A percentile compares a stretch with the other conserved stretches of the same genome.
These are phyloP conservation scores for Torulaspora maleeae DNA, from an alignment of 805 yeast genomes.

Conservation along the genomic window DNA sequence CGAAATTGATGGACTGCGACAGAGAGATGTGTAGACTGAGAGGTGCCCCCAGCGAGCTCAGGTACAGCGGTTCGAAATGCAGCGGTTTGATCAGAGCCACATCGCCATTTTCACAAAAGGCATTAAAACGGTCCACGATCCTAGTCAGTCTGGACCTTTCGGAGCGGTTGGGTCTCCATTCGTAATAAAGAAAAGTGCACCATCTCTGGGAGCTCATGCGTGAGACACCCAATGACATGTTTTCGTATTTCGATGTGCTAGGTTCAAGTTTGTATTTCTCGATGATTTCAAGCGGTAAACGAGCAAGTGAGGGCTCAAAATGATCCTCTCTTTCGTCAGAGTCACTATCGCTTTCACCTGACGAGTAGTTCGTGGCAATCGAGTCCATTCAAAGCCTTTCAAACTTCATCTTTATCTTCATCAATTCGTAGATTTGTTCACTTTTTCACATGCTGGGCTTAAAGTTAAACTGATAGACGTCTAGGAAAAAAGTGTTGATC, in stretches of 20 bases:
- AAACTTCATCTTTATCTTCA: not conserved
- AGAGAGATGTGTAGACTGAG: conserved; percentile 30
- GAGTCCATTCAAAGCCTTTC: conserved; percentile 15
- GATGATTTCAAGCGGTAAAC: conserved; percentile 18
- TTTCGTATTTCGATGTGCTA: conserved; percentile 8
- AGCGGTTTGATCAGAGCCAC: not conserved
- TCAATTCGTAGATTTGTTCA: not conserved
- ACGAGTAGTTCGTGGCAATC: conserved; percentile 14
- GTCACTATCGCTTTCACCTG: conserved; percentile 16
- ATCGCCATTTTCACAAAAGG: conserved; percentile 1
- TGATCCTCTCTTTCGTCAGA: conserved; percentile 11
- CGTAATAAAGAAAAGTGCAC: conserved; percentile 26
- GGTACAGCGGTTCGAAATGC: conserved; percentile 25
- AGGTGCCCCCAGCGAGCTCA: conserved; percentile 27
- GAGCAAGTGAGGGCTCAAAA: conserved; percentile 12
- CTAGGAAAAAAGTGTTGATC: not conserved
- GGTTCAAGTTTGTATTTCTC: conserved; percentile 29
- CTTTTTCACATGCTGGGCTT: conserved; percentile 7
- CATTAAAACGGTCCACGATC: conserved; percentile 11
- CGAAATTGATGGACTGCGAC: conserved; percentile 14
- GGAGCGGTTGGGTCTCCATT: conserved; percentile 22
- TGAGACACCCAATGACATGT: not conserved
- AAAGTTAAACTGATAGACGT: not conserved
- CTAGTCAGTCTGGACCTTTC: conserved; percentile 17
- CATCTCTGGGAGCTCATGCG: conserved; percentile 5